Conservation (phyloP, 2,329 filamentous ascomycete genomes). For the Penicillium sp. region DNA sequence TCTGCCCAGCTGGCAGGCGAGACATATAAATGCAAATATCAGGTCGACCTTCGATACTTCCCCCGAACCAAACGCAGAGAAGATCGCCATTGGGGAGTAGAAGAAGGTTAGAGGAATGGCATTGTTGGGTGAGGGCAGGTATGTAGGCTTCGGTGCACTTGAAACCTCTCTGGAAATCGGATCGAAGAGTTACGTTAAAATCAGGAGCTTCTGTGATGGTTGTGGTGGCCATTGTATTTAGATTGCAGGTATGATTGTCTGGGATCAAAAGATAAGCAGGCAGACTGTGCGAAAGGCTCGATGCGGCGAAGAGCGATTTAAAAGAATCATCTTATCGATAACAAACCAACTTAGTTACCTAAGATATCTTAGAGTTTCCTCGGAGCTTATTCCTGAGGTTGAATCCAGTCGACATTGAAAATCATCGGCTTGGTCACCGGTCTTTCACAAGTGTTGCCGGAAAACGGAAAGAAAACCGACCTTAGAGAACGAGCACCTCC, state of each 20-base stretch:
- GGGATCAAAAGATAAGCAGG: background rate
- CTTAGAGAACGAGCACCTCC: constrained; percentile 2
- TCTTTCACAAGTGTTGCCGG: background rate
- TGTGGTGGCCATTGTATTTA: constrained; percentile 11
- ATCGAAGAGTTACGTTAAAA: constrained; percentile 2
- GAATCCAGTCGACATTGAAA: background rate
- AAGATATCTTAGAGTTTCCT: too few species aligned
- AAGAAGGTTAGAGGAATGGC: constrained; percentile 52
- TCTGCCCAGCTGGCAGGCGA: constrained; percentile 35
- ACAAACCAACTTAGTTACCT: background rate
- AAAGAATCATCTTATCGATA: constrained; percentile 16
- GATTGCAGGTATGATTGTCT: background rate
- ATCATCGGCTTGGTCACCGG: constrained; percentile 18
- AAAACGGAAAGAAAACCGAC: constrained; percentile 13
- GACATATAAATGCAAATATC: constrained; percentile 53
- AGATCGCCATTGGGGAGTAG: constrained; percentile 46
- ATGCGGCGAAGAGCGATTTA: background rate
- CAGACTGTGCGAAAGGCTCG: background rate
- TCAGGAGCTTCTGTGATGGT: constrained; percentile 2
- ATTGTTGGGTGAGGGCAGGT: constrained; percentile 48
- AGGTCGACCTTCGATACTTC: constrained; percentile 50
- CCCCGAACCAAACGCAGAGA: constrained; percentile 52
- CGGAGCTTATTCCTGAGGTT: too few species aligned
- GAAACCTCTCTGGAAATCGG: background rate
- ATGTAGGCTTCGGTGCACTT: constrained; percentile 28